Evolutionary conservation across 2,329 filamentous ascomycete species (phyloP).

Genomic region (Phyllosticta citrichinensis): DNA sequence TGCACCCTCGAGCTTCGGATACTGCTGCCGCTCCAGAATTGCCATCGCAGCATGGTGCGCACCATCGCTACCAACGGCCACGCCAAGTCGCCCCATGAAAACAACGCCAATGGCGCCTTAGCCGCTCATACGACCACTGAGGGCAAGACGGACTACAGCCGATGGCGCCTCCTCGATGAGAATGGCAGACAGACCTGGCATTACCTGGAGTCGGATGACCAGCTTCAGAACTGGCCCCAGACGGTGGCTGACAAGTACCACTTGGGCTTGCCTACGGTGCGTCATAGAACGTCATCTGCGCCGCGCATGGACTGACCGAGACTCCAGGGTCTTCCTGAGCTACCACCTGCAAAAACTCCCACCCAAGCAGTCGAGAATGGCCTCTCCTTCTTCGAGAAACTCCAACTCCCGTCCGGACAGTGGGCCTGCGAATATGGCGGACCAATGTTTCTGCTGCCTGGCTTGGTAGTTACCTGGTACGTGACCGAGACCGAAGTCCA

Average conservation of each 20-base stretch:
- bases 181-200: slow-evolving; percentile 87
- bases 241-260: slow-evolving; percentile 82
- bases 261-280: slow-evolving; percentile 68
- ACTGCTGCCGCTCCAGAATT: background rate
- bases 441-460: slow-evolving; percentile 88
- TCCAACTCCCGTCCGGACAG: slow-evolving; percentile 81
- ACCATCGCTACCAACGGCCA: background rate
- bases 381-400: slow-evolving; percentile 75
- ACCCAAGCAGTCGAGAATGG: slow-evolving; percentile 74
- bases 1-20: background rate
- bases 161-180: slow-evolving; percentile 80
- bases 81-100: background rate
- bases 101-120: background rate
- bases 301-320: background rate
- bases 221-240: slow-evolving; percentile 71
- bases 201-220: slow-evolving; percentile 66
- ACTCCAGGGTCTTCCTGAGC: slow-evolving; percentile 58
- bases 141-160: slow-evolving; percentile 60
- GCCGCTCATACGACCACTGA: background rate
- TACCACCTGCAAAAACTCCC: slow-evolving; percentile 61
- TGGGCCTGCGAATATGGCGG: slow-evolving; percentile 98
- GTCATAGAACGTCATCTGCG: slow-evolving; percentile 12
- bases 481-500: slow-evolving; percentile 82
- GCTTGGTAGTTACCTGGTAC: slow-evolving; percentile 77
- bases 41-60: background rate